These are phyloP conservation scores for Microcyclospora tardicrescens DNA, from an alignment of 2,329 filamentous ascomycete genomes.

Conservation along the genomic window DNA sequence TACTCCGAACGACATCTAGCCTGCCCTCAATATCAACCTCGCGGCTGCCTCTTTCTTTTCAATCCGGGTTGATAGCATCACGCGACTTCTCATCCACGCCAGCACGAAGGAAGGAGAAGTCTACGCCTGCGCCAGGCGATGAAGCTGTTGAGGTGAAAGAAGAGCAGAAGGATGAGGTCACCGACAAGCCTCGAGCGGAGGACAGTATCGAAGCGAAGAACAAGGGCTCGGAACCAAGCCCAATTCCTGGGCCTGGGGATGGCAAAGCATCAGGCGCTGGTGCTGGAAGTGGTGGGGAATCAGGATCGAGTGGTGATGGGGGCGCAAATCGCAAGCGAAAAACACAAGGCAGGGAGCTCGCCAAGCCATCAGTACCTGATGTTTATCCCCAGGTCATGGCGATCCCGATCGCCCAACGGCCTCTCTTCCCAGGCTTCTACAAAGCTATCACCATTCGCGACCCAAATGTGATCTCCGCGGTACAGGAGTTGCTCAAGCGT, in stretches of 20 bases:
- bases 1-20: conserved; percentile 5
- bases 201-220: conserved; percentile 30
- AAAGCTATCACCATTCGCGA: conserved; percentile 96
- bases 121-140: conserved; percentile 32
- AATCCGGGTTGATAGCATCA: conserved; percentile 9
- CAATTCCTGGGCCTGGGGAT: conserved; percentile 41
- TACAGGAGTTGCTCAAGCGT: conserved; percentile 91
- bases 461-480: conserved; percentile 77
- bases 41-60: not conserved
- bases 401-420: conserved; percentile 86
- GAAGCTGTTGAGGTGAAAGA: conserved; percentile 26
- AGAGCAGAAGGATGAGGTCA: conserved; percentile 29
- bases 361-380: conserved; percentile 83
- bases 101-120: conserved; percentile 44
- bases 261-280: conserved; percentile 48
- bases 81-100: conserved; percentile 29
- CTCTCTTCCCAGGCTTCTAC: conserved; percentile 94
- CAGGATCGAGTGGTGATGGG: conserved; percentile 18
- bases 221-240: conserved; percentile 37
- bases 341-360: conserved; percentile 54
- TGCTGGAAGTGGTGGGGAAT: conserved; percentile 35
- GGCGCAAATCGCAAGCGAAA: conserved; percentile 57
- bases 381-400: conserved; percentile 96
- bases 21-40: conserved; percentile 1
- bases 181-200: conserved; percentile 14